phyloP scores from a whole-genome alignment of 768 basidiomycete species.

The Trametes cubensis region DNA sequence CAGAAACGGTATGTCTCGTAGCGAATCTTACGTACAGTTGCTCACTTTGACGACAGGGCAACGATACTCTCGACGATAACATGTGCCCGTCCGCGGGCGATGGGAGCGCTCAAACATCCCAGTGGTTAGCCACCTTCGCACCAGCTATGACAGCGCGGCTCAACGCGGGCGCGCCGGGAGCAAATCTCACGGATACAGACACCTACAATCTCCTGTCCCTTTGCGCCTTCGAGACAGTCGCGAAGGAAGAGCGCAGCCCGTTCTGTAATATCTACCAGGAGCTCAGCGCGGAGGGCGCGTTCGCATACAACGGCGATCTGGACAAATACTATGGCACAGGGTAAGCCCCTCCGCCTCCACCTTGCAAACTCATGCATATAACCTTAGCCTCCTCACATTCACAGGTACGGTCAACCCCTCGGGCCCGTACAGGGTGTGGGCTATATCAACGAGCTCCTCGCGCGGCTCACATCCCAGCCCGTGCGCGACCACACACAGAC shows the following conservation, averaged over 20 bases:
- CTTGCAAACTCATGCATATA: background rate
- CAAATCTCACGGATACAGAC: conserved; percentile 58
- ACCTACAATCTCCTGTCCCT: conserved; percentile 64
- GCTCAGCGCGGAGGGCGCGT: conserved; percentile 57
- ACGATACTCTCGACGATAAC: conserved; percentile 66
- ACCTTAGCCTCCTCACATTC: conserved; percentile 36
- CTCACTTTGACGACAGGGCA: conserved; percentile 33
- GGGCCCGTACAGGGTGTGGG: conserved; percentile 85
- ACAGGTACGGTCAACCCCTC: conserved; percentile 65
- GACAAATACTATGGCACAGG: conserved; percentile 81
- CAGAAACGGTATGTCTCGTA: conserved; percentile 48
- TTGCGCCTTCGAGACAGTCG: conserved; percentile 78
- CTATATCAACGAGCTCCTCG: conserved; percentile 85
- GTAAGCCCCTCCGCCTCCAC: conserved; percentile 38
- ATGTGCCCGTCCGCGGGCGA: conserved; percentile 63
- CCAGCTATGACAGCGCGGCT: conserved; percentile 60
- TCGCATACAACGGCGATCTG: conserved; percentile 73
- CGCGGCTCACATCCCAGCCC: conserved; percentile 65
- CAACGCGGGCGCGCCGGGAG: conserved; percentile 62
- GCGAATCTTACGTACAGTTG: background rate
- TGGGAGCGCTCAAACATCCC: conserved; percentile 41
- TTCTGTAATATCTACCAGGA: conserved; percentile 72
- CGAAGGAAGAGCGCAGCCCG: conserved; percentile 52
- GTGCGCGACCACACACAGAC: conserved; percentile 75
- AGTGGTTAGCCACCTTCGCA: conserved; percentile 61